These are phyloP conservation scores for Biscogniauxia mediterranea DNA, from an alignment of 2,329 filamentous ascomycete genomes.

Conservation along the genomic window DNA sequence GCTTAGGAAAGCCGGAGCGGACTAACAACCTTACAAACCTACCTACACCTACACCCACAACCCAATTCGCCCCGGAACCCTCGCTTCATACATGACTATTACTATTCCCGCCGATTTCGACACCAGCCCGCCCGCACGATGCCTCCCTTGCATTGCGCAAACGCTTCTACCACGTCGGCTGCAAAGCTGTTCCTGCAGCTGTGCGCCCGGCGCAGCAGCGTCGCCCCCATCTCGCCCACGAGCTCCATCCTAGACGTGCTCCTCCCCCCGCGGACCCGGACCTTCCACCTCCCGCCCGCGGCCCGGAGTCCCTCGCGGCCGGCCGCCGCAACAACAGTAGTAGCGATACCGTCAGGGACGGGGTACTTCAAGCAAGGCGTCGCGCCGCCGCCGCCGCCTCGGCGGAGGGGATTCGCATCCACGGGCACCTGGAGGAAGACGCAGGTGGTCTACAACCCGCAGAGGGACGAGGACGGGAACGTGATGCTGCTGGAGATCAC, in stretches of 20 bases:
- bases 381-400: neutral
- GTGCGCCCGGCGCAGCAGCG: slow-evolving; percentile 17
- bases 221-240: slow-evolving; percentile 15
- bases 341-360: slow-evolving; percentile 8
- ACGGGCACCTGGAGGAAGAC: slow-evolving; percentile 42
- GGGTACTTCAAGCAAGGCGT: neutral
- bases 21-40: neutral
- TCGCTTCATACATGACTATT: slow-evolving; percentile 6
- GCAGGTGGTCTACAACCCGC: slow-evolving; percentile 64
- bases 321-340: neutral
- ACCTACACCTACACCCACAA: neutral
- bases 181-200: slow-evolving; percentile 35
- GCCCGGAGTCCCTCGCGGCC: slow-evolving; percentile 1
- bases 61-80: neutral
- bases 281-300: slow-evolving; percentile 30
- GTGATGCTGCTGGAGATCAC: slow-evolving; percentile 83
- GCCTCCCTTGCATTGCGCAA: slow-evolving; percentile 36
- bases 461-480: slow-evolving; percentile 79
- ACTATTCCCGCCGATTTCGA: neutral
- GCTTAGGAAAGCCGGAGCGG: neutral
- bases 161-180: slow-evolving; percentile 28
- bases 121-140: slow-evolving; percentile 10
- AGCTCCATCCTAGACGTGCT: slow-evolving; percentile 38
- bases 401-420: slow-evolving; percentile 35
- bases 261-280: slow-evolving; percentile 24